A percentile compares a stretch with the other conserved stretches of the same genome.
phyloP scores from a whole-genome alignment of 2,329 filamentous ascomycete species.

The Penicillium sp. region DNA sequence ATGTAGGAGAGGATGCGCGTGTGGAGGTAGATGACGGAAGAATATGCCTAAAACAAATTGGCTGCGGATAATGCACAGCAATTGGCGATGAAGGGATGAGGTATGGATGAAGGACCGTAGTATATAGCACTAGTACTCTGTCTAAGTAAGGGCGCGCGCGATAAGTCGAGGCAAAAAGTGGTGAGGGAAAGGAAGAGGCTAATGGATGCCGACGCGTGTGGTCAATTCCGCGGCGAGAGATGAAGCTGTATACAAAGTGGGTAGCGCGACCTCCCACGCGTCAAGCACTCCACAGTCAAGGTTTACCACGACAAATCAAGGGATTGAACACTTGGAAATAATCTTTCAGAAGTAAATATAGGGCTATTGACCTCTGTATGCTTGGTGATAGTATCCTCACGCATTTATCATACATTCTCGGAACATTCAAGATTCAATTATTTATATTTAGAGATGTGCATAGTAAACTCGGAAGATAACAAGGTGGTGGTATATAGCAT shows the following conservation, averaged over 20 bases:
- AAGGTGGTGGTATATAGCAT: not conserved
- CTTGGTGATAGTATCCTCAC: not conserved
- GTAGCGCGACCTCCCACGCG: constrained; percentile 18
- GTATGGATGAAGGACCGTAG: not conserved
- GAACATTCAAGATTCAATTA: not conserved
- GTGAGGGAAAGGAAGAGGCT: constrained; percentile 1
- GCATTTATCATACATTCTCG: not conserved
- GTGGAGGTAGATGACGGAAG: not conserved
- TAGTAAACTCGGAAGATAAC: not conserved
- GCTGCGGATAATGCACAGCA: not conserved
- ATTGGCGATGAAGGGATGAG: not conserved
- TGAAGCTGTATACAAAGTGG: constrained; percentile 11
- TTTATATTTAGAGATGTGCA: not conserved
- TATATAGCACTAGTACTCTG: not conserved
- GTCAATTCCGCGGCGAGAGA: constrained; percentile 3
- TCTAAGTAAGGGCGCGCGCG: not conserved
- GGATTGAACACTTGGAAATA: not conserved
- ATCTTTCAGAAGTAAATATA: not conserved
- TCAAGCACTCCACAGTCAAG: constrained; percentile 11
- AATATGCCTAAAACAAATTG: not conserved
- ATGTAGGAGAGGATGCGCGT: not conserved
- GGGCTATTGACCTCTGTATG: not conserved
- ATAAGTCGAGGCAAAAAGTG: not conserved
- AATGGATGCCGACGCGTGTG: constrained; percentile 11
- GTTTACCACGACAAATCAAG: not conserved